These are phyloP conservation scores for Singerocomus inundabilis DNA, from an alignment of 1,284 basidiomycete genomes.

Conservation along the genomic window DNA sequence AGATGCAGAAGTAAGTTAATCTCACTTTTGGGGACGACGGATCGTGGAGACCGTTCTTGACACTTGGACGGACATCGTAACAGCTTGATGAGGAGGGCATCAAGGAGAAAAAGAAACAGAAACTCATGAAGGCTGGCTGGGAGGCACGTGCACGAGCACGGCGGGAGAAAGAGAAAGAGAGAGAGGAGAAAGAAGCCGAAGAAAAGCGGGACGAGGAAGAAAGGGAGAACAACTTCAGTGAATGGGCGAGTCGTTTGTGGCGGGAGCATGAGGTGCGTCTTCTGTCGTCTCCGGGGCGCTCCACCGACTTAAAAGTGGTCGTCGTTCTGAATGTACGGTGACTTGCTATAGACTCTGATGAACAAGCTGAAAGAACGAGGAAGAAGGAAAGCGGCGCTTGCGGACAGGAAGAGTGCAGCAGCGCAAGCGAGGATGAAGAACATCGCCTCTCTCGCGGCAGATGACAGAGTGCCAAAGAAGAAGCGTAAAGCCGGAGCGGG, in stretches of 20 bases:
- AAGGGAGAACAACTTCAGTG: constrained; percentile 64
- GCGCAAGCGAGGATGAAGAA: constrained; percentile 97
- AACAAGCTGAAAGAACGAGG: constrained; percentile 83
- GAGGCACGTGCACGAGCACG: constrained; percentile 87
- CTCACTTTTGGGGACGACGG: neutral
- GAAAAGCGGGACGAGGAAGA: constrained; percentile 79
- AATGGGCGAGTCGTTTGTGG: constrained; percentile 72
- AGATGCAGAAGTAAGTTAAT: constrained; percentile 72
- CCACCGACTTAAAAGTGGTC: neutral
- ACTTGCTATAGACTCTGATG: constrained; percentile 63
- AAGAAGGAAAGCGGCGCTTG: constrained; percentile 79
- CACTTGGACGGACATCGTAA: constrained; percentile 20
- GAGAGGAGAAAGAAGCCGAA: constrained; percentile 71
- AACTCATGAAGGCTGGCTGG: constrained; percentile 91
- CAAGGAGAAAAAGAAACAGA: constrained; percentile 95
- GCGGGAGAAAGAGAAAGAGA: constrained; percentile 87
- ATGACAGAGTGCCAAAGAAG: constrained; percentile 77
- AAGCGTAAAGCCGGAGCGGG: constrained; percentile 77
- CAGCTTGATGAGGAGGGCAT: constrained; percentile 89
- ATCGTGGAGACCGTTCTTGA: neutral
- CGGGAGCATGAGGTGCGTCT: constrained; percentile 72
- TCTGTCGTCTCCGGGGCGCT: neutral
- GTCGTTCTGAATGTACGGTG: neutral
- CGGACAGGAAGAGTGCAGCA: constrained; percentile 91
- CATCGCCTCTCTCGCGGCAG: constrained; percentile 88